Evolutionary conservation across 2,329 filamentous ascomycete genomes (phyloP).

Genomic region (Colletotrichum higginsianum): DNA sequence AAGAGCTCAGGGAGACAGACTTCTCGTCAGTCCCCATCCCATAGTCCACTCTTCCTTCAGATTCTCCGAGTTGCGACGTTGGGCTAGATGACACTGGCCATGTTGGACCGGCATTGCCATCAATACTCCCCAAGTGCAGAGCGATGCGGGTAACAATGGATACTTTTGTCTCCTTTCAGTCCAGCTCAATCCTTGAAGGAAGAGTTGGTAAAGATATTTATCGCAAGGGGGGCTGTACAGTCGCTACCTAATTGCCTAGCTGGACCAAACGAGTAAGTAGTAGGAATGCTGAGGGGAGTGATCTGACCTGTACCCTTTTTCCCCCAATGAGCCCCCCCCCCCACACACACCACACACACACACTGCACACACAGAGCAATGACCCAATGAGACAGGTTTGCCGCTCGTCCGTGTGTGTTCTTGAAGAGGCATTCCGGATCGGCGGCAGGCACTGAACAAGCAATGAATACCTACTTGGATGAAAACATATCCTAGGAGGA

Average conservation of each 20-base stretch:
- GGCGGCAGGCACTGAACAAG: not conserved
- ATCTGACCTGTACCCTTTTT: slow-evolving; percentile 8
- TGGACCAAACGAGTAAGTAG: not conserved
- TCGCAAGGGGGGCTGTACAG: not conserved
- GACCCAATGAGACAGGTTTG: not conserved
- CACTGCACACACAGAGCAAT: not conserved
- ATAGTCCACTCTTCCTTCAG: slow-evolving; percentile 25
- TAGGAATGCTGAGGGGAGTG: not conserved
- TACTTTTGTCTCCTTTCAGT: slow-evolving; percentile 1
- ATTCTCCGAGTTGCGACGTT: slow-evolving; percentile 12
- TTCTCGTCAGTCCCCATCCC: slow-evolving; percentile 26
- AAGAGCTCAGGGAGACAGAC: not conserved
- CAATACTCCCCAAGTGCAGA: not conserved
- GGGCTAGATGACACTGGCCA: slow-evolving; percentile 9
- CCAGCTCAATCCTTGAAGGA: not conserved
- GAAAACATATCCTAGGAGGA: not conserved
- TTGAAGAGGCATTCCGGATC: no score
- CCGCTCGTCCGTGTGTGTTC: no score
- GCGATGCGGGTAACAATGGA: slow-evolving; percentile 27
- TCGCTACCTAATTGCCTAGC: no score
- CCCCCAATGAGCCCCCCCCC: slow-evolving; percentile 7
- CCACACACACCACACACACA: no score
- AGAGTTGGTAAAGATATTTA: not conserved
- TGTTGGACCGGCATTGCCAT: not conserved
- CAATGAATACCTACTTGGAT: not conserved